Base-by-base conservation (phyloP, 805 yeast species). In the Dipodascopsis uninucleata region DNA sequence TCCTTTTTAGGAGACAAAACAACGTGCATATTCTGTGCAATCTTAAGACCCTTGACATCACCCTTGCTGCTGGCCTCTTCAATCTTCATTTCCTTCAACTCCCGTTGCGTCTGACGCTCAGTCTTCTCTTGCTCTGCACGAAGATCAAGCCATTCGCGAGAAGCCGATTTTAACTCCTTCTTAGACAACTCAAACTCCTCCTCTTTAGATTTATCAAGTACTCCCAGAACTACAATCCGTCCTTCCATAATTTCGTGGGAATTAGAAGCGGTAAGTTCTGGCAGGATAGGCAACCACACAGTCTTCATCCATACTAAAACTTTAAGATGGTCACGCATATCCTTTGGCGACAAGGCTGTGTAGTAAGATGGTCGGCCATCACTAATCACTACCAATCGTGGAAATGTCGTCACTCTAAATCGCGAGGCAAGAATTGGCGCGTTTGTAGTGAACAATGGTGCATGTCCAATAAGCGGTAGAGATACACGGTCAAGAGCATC, bases 191-290 rank as follows among this genome's bases (percentile, higher is more conserved):
- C 58, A 22, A 52, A 49, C 7, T 49, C 52, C 12, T 40, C 55
- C 25, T 42, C 53, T 32, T 62, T 56, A 10, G 60, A 52, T 29
- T 60, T 58, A 43, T 65, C 63, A 9, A 65, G 49, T 16, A 63
- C 45, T 3, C 58, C 67, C 28, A 65, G 50, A 8, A 61, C 67
- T 12, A 65, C 61, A 20, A 55, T 53, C 10, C 61, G 52, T 3
- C 59, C 56, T 23, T 56, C 48, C 43, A 52, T 51, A 28, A 64
- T 54, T 23, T 62, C 65, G 21, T 57, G 45, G 10, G 64, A 64
- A 48, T 59, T 65, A n/a, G 53, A 51, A n/a, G 67, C 64, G 1
- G 66, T 60, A 23, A 65, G 49, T 45, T 65, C 67, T 10, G 68
- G 66, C n/a, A 61, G 63, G 14, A 60, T 44, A 5, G 65, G 61